Conservation (phyloP, 441 rosid species). For the Omphalea diandra region DNA sequence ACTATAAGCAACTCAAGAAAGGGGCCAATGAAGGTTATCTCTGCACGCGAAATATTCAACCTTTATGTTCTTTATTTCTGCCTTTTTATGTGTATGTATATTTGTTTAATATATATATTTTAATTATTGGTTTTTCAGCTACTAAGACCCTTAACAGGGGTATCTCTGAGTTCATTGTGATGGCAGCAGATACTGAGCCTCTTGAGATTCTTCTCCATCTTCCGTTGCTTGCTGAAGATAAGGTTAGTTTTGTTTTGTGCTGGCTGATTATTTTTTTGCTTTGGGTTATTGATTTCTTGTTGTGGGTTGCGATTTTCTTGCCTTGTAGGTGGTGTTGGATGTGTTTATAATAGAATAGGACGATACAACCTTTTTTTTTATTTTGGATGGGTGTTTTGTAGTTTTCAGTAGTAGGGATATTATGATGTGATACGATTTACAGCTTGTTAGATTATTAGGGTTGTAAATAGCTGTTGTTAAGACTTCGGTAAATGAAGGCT, state of each 20-base stretch:
- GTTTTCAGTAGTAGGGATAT: background rate
- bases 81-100: background rate
- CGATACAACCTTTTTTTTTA: no score
- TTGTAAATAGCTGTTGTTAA: background rate
- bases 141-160: slow-evolving; percentile 93
- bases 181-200: slow-evolving; percentile 94
- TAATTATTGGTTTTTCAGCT: slow-evolving; percentile 42
- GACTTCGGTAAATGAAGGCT: background rate
- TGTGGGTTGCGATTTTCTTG: no score
- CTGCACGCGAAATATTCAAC: no score
- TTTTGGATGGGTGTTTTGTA: background rate
- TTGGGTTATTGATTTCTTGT: background rate
- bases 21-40: slow-evolving; percentile 87
- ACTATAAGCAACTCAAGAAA: slow-evolving; percentile 94
- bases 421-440: background rate
- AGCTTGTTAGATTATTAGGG: background rate
- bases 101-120: background rate
- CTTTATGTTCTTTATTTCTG: background rate
- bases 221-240: slow-evolving; percentile 87
- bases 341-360: background rate
- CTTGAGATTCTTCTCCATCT: slow-evolving; percentile 92
- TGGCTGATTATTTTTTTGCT: background rate
- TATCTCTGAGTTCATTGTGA: slow-evolving; percentile 84
- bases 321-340: background rate
- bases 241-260: slow-evolving; percentile 39